Base-by-base conservation (phyloP, 1,284 basidiomycete genomes). In the Leccinum angustisporum region DNA sequence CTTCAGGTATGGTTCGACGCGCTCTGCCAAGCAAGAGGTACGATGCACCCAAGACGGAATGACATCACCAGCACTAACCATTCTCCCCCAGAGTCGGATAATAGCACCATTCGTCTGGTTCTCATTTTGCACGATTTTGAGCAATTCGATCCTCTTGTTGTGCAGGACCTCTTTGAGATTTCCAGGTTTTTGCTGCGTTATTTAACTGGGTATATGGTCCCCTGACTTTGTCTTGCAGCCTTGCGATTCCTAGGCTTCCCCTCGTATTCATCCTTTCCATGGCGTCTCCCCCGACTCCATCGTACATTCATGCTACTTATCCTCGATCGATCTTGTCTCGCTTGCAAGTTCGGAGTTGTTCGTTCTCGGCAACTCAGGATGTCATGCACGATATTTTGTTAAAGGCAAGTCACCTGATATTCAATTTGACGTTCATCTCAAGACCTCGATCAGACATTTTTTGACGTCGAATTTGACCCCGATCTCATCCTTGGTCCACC, bases 101-200 rank as follows among this genome's bases (percentile, higher is more conserved):
- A 57, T 13, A 27, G 63, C 5, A 56, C 61, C 11, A 64, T 57
- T 11, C 74, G 79, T 46, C 78, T 91, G 2, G 78, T 85, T 14
- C 76, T 87, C 6, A 68, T 90, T 11, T 68, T 91, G 18, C 86
- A 88, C 61, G 85, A 88, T 57, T 89, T 92, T 65, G 89, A 92
- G 67, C 83, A 86, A 68, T 83, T 88, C 55, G 87, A 89, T 57
- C 73, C 81, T 0, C 56, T 67, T 1, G 78, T 90, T 5, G 72
- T 91, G 55, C 83, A 87, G 66, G 87, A 91, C 66, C 67, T 90
- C 9, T 83, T 90, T 53, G 81, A 87, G 61, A 86, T 91, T 27
- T 88, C 83, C 78, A 89, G 86, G 88, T 87, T 66, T 33, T 66
- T 6, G 30, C 18, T 40, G 30, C 27, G 6, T 36, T 4, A 7